Conservation (phyloP, 192 early-diverging fungal species). For the Mortierella antarctica region DNA sequence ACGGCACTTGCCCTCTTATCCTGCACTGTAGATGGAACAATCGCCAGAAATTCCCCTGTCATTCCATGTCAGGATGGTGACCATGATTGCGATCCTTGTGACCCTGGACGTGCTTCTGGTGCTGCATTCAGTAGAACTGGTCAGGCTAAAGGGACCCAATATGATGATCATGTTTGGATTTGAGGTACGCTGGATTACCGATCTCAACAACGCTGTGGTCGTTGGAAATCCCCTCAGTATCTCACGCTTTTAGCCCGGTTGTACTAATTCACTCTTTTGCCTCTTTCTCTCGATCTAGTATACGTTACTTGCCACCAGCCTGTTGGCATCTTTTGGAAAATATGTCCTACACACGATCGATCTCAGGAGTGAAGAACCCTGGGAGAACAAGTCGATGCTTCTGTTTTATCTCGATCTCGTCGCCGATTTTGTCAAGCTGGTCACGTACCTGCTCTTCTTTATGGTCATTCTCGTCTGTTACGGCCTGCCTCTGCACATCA, state of each 20-base stretch:
- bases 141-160: slow-evolving; percentile 74
- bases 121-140: slow-evolving; percentile 71
- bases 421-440: slow-evolving; percentile 89
- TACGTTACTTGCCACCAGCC: slow-evolving; percentile 83
- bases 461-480: slow-evolving; percentile 83
- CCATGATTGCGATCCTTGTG: slow-evolving; percentile 73
- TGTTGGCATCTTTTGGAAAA: slow-evolving; percentile 82
- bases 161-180: slow-evolving; percentile 99
- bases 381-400: slow-evolving; percentile 95
- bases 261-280: neutral
- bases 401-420: slow-evolving; percentile 93
- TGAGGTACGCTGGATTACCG: slow-evolving; percentile 66
- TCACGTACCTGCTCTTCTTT: slow-evolving; percentile 92
- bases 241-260: neutral
- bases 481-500: slow-evolving; percentile 93
- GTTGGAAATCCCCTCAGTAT: neutral
- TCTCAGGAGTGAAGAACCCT: slow-evolving; percentile 78
- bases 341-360: slow-evolving; percentile 92
- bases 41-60: slow-evolving; percentile 67
- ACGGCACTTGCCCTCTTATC: neutral
- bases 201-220: too few species aligned
- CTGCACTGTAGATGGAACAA: slow-evolving; percentile 80
- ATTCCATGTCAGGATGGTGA: slow-evolving; percentile 80
- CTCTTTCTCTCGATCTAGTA: slow-evolving; percentile 68
- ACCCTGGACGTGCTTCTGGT: slow-evolving; percentile 82